A percentile compares a stretch with the other conserved stretches of the same genome.
Conservation (phyloP, 108 stramenopile genomes). For the Skeletonema menzelii region DNA sequence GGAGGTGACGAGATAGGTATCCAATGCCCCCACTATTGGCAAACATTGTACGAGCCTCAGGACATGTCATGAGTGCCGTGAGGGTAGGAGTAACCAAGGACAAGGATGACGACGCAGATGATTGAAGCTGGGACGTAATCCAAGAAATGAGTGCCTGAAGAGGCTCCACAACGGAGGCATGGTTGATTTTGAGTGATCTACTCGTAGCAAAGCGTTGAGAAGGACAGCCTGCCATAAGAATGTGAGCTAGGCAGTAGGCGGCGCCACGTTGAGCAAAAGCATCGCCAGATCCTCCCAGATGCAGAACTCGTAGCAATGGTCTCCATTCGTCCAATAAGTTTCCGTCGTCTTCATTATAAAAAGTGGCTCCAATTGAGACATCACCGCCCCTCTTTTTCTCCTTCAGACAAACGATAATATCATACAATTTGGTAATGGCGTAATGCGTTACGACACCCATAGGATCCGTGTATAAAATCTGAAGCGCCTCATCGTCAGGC, state of each 20-base stretch:
- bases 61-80: conserved; percentile 53
- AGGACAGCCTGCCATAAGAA: conserved; percentile 47
- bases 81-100: conserved; percentile 71
- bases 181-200: conserved; percentile 39
- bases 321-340: conserved; percentile 55
- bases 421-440: conserved; percentile 65
- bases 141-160: conserved; percentile 67
- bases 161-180: conserved; percentile 49
- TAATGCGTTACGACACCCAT: conserved; percentile 73
- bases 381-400: conserved; percentile 40
- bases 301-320: conserved; percentile 43
- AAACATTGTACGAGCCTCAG: conserved; percentile 57
- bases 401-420: conserved; percentile 55
- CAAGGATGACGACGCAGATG: conserved; percentile 51
- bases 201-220: conserved; percentile 21
- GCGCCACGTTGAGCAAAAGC: conserved; percentile 58
- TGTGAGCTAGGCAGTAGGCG: conserved; percentile 52
- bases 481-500: conserved; percentile 55
- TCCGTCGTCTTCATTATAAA: conserved; percentile 45
- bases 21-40: conserved; percentile 75
- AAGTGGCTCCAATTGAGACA: conserved; percentile 37
- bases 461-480: conserved; percentile 56
- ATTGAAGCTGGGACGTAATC: conserved; percentile 72
- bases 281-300: conserved; percentile 51
- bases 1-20: conserved; percentile 65